Evolutionary conservation across 768 basidiomycete genomes (phyloP).

Genomic region (Calocybe indica): DNA sequence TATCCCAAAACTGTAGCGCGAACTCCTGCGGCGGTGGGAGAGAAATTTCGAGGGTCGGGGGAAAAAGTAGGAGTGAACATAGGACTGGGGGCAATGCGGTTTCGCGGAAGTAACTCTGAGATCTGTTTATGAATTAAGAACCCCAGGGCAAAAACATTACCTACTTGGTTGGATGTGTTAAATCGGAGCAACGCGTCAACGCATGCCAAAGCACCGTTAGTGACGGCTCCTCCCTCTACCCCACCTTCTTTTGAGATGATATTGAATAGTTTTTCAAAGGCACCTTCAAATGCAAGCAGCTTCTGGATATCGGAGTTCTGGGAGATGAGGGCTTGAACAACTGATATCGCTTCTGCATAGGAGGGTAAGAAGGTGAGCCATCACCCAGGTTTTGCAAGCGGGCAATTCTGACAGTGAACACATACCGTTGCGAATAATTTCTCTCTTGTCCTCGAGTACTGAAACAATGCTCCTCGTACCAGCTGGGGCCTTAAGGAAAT

Average conservation of each 20-base stretch:
- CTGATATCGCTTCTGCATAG: slow-evolving; percentile 68
- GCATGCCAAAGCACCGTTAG: slow-evolving; percentile 80
- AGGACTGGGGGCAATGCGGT: slow-evolving; percentile 66
- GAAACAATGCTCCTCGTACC: slow-evolving; percentile 71
- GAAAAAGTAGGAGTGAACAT: slow-evolving; percentile 66
- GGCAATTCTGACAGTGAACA: slow-evolving; percentile 1
- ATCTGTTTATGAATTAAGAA: background rate
- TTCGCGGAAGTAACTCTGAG: slow-evolving; percentile 93
- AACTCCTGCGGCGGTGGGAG: slow-evolving; percentile 79
- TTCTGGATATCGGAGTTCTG: slow-evolving; percentile 95
- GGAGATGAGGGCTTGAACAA: slow-evolving; percentile 74
- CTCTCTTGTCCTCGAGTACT: slow-evolving; percentile 77
- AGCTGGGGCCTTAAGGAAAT: slow-evolving; percentile 81
- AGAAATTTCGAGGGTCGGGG: slow-evolving; percentile 50
- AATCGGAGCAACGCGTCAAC: slow-evolving; percentile 85
- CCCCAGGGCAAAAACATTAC: background rate
- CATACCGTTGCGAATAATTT: slow-evolving; percentile 86
- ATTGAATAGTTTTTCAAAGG: slow-evolving; percentile 92
- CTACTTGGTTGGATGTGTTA: slow-evolving; percentile 92
- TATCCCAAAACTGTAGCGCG: slow-evolving; percentile 94
- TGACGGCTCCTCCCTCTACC: slow-evolving; percentile 82
- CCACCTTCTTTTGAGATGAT: slow-evolving; percentile 87
- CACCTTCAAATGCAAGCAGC: slow-evolving; percentile 92
- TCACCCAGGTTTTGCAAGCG: background rate
- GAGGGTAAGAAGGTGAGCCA: background rate